A percentile compares a stretch with the other conserved stretches of the same genome.
phyloP scores from a whole-genome alignment of 2,329 filamentous ascomycete species.

The Neonectria sp. region DNA sequence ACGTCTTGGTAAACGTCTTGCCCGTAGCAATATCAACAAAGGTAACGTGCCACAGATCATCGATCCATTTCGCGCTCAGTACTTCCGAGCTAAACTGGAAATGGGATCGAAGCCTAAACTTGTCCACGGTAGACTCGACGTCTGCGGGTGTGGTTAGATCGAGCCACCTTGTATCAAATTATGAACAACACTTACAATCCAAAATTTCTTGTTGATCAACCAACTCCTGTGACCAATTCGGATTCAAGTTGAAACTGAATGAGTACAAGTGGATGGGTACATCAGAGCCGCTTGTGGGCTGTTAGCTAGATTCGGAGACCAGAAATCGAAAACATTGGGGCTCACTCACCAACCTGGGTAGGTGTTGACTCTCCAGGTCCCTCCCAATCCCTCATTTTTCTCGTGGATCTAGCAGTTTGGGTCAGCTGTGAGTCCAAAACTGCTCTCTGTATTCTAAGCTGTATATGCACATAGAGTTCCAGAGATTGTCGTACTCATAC shows the following conservation, averaged over 20 bases:
- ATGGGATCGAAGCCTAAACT: not conserved
- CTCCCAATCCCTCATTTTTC: slow-evolving; percentile 34
- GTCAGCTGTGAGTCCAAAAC: not conserved
- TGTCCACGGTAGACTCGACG: slow-evolving; percentile 11
- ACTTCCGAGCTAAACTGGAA: slow-evolving; percentile 3
- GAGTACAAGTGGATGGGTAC: slow-evolving; percentile 54
- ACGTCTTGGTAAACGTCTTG: not conserved
- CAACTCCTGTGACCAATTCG: slow-evolving; percentile 55
- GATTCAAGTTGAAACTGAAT: slow-evolving; percentile 59
- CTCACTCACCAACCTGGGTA: slow-evolving; percentile 32
- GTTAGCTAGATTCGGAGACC: not conserved
- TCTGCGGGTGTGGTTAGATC: slow-evolving; percentile 1
- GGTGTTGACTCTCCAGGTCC: slow-evolving; percentile 38
- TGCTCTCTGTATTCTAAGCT: not conserved
- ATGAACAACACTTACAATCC: slow-evolving; percentile 22
- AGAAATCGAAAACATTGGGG: too few relatives aligned
- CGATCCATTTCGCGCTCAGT: not conserved
- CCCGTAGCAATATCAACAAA: not conserved
- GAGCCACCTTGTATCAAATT: too few relatives aligned
- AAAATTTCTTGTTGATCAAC: slow-evolving; percentile 55
- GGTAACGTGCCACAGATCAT: not conserved
- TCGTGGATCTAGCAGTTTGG: slow-evolving; percentile 29
- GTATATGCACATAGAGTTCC: too few relatives aligned
- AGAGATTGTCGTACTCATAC: not conserved
- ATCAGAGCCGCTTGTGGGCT: slow-evolving; percentile 27